Evolutionary conservation across 768 basidiomycete genomes (phyloP).

Genomic region (Leccinum disarticulatum): DNA sequence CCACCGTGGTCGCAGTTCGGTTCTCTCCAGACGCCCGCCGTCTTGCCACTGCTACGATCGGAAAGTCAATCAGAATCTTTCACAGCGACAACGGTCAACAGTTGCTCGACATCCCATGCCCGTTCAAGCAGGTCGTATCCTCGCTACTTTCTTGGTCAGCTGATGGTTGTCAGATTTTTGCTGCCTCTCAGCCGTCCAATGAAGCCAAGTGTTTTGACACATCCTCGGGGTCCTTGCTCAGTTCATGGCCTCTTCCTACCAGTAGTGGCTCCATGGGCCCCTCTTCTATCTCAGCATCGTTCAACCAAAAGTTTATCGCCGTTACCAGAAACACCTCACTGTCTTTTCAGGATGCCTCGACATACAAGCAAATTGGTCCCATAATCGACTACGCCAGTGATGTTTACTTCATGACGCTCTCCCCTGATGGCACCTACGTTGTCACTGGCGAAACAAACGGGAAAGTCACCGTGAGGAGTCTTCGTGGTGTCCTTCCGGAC

Average conservation of each 20-base stretch:
- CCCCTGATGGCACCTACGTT: too few species aligned
- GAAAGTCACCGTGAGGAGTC: too few species aligned
- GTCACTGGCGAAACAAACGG: too few species aligned
- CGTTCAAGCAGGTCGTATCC: not conserved
- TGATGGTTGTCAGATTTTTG: not conserved
- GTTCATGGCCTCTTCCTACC: not conserved
- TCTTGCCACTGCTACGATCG: too few species aligned
- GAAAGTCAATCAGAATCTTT: too few species aligned
- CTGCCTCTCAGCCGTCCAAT: not conserved
- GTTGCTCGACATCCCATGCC: not conserved
- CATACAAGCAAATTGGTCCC: too few species aligned
- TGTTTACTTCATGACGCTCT: too few species aligned
- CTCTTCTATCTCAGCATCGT: not conserved
- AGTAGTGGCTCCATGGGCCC: not conserved
- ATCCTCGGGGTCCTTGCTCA: too few species aligned
- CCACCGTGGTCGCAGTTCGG: not conserved
- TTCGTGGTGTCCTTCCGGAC: too few species aligned
- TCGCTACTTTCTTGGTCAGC: not conserved
- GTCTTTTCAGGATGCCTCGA: too few species aligned
- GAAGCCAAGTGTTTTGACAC: not conserved
- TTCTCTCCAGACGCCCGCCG: not conserved
- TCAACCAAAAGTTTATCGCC: slow-evolving; percentile 1
- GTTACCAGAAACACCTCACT: too few species aligned
- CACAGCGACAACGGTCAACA: not conserved
- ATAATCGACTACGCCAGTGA: too few species aligned